A percentile compares a stretch with the other conserved stretches of the same genome.
These are phyloP conservation scores for Cladophialophora immunda DNA, from an alignment of 2,329 filamentous ascomycete genomes.

Conservation along the genomic window DNA sequence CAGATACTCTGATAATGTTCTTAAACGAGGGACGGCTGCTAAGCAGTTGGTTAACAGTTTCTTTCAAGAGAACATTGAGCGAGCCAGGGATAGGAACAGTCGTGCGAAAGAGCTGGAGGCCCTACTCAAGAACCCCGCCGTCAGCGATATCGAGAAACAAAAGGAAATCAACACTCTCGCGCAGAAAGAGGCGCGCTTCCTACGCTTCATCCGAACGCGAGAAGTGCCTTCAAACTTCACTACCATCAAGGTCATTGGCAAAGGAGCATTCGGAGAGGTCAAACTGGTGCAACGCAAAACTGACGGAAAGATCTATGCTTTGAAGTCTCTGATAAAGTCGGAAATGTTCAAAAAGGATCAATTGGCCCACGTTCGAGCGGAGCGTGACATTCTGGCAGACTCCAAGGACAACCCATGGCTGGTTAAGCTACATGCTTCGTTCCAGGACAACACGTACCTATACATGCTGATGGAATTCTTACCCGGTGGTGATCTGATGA, in stretches of 20 bases:
- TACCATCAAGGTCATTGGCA: constrained; percentile 97
- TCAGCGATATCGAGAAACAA: constrained; percentile 79
- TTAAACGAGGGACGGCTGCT: constrained; percentile 73
- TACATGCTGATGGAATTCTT: constrained; percentile 99
- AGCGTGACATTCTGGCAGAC: constrained; percentile 96
- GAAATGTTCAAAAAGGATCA: constrained; percentile 99
- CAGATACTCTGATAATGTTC: constrained; percentile 85
- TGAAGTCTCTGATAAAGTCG: constrained; percentile 98
- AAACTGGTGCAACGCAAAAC: constrained; percentile 96
- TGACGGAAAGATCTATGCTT: constrained; percentile 95
- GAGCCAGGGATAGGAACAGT: constrained; percentile 92
- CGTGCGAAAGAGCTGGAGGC: constrained; percentile 93
- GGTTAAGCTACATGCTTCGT: constrained; percentile 97
- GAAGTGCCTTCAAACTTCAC: constrained; percentile 94
- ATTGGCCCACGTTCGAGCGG: constrained; percentile 93
- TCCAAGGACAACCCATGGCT: constrained; percentile 98
- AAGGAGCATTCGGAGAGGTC: constrained; percentile 98
- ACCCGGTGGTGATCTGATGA: constrained; percentile 98
- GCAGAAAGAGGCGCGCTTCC: constrained; percentile 88
- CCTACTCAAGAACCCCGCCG: constrained; percentile 78
- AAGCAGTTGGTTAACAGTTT: constrained; percentile 76
- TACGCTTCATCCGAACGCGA: constrained; percentile 92
- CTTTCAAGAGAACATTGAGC: constrained; percentile 98
- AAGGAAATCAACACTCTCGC: constrained; percentile 85
- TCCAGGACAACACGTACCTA: constrained; percentile 94